These are phyloP conservation scores for Pugionium dolabratum DNA, from an alignment of 345 rosid species.

Conservation along the genomic window DNA sequence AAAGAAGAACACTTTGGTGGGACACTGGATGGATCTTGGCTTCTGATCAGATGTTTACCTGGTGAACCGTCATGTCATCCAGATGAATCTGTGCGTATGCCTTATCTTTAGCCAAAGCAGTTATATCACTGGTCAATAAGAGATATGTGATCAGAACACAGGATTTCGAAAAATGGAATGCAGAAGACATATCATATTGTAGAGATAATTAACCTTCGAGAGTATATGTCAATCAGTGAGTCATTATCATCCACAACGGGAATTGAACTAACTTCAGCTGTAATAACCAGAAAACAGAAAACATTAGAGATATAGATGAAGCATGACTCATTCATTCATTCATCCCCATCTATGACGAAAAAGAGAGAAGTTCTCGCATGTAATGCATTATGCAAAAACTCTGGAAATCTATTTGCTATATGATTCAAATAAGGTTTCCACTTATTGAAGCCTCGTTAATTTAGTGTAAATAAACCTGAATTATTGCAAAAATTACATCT, in stretches of 20 bases:
- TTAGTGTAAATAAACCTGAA: too few relatives aligned
- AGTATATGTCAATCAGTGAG: slow-evolving; percentile 75
- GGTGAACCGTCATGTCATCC: slow-evolving; percentile 83
- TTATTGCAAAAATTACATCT: too few relatives aligned
- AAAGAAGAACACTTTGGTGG: slow-evolving; percentile 4
- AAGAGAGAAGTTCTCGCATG: too few relatives aligned
- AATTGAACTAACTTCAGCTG: slow-evolving; percentile 94
- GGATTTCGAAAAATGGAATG: slow-evolving; percentile 5
- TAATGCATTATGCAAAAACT: too few relatives aligned
- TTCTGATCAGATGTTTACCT: slow-evolving; percentile 52
- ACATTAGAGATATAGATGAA: slow-evolving; percentile 21
- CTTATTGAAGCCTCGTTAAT: too few relatives aligned
- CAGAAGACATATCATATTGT: slow-evolving; percentile 1
- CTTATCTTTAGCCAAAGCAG: slow-evolving; percentile 84
- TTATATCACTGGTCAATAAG: slow-evolving; percentile 61
- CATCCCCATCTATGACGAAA: not conserved
- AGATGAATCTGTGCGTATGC: slow-evolving; percentile 94
- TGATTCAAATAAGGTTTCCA: too few relatives aligned
- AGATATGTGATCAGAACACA: slow-evolving; percentile 33
- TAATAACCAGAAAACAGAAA: slow-evolving; percentile 28
- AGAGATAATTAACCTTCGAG: slow-evolving; percentile 57
- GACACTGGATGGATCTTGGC: slow-evolving; percentile 6
- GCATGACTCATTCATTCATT: not conserved
- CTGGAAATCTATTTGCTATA: too few relatives aligned
- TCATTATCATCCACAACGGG: slow-evolving; percentile 87